phyloP scores from a whole-genome alignment of 164 flowering plant genomes.

The Euptelea pleiosperma region DNA sequence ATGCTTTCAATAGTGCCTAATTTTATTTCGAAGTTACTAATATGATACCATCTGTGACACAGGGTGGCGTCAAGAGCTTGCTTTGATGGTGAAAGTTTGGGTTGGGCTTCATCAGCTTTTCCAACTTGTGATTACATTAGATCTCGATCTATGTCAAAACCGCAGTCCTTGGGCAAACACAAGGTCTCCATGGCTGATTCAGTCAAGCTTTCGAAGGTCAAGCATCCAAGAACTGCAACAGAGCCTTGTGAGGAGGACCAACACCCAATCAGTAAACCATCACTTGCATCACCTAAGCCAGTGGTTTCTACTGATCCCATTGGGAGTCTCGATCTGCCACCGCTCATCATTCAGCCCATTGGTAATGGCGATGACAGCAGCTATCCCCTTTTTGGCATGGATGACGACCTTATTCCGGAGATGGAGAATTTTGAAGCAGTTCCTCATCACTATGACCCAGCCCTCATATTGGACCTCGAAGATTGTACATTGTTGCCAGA shows the following conservation, averaged over 20 bases:
- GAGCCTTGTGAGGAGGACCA: constrained; percentile 30
- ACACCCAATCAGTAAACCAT: constrained; percentile 18
- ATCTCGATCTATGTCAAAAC: constrained; percentile 40
- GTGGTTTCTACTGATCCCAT: constrained; percentile 17
- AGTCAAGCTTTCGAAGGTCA: constrained; percentile 48
- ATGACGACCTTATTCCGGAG: constrained; percentile 18
- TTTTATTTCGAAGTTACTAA: neutral
- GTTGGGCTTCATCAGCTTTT: constrained; percentile 57
- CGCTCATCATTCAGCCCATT: constrained; percentile 5
- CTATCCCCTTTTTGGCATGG: constrained; percentile 3
- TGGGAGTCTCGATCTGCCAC: constrained; percentile 16
- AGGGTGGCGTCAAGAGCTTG: constrained; percentile 55
- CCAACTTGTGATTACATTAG: constrained; percentile 40
- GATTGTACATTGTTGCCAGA: constrained; percentile 38
- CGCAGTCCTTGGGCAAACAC: constrained; percentile 60
- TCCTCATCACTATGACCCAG: constrained; percentile 35
- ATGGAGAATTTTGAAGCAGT: constrained; percentile 20
- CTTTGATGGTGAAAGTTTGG: constrained; percentile 37
- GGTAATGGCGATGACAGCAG: constrained; percentile 5
- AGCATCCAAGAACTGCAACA: constrained; percentile 27
- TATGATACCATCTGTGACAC: constrained; percentile 2
- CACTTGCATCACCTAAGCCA: constrained; percentile 11
- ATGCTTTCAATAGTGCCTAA: neutral
- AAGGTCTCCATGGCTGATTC: constrained; percentile 51
- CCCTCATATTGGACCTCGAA: constrained; percentile 42